Evolutionary conservation across 106 monocot genomes (phyloP), one percentile per base, ranked within the genome.

Genomic region (Allium sativum): DNA sequence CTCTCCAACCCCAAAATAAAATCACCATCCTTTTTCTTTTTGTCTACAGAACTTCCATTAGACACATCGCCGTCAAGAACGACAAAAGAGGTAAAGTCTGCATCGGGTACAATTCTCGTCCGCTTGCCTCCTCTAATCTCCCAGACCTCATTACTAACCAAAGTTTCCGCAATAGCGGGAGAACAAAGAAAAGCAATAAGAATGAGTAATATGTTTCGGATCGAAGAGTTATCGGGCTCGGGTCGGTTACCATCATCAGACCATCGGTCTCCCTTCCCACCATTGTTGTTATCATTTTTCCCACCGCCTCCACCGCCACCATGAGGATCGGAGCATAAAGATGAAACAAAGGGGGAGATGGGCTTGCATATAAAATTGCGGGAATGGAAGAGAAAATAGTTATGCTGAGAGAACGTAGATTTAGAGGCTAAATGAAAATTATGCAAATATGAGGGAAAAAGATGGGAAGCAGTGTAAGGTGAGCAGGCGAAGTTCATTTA

Each of bases 101-200:
- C 46, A 64, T 84, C 68, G 1, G 74, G 73, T 1, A 64, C 75
- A 0, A 91, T 70, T 48, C 73, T 73, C 55, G 70, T 87, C 77
- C 90, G 62, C 19, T 70, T 77, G 45, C 84, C 87, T 6, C 84
- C 80, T 53, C 57, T 91, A 40, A 91, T 81, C 82, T 96, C 96
- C 84, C 84, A 88, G 12, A 81, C 72, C 15, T 15, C 48, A n/a
- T 40, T 10, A 10, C 8, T 7, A 21, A 7, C 51, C 12, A 66
- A 18, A 11, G 54, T 12, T 12, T n/a, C 44, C 4, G 66, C 66
- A 43, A 42, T 12, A 18, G 53, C 40, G 10, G 41, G 40, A n/a
- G 41, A 1, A 9, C 43, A 3, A 15, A 50, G 14, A n/a, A 53
- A 43, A 31, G 21, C 7, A 8, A 45, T 43, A 13, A 45, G 3